Evolutionary conservation across 78 protist genomes (phyloP).

Genomic region (Dictyostelium purpureum): DNA sequence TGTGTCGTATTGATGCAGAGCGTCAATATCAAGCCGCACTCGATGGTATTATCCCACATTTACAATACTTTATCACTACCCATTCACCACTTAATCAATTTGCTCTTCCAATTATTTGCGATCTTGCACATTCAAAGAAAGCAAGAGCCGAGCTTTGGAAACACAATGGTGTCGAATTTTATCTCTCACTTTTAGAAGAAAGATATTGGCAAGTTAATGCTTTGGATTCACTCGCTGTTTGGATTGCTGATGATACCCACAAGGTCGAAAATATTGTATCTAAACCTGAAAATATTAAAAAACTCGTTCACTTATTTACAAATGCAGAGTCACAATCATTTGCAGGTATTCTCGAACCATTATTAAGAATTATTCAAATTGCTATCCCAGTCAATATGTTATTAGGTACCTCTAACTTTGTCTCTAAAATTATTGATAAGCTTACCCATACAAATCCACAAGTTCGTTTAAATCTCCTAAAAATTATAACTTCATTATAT

Average conservation of each 20-base stretch:
- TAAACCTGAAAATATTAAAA: background rate
- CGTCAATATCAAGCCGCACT: slow-evolving; percentile 94
- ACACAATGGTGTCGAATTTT: slow-evolving; percentile 85
- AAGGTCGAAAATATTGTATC: slow-evolving; percentile 68
- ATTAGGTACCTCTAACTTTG: slow-evolving; percentile 51
- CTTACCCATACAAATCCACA: slow-evolving; percentile 41
- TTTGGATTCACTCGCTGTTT: slow-evolving; percentile 87
- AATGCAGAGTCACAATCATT: slow-evolving; percentile 57
- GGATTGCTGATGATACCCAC: slow-evolving; percentile 81
- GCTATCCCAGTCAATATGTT: slow-evolving; percentile 19
- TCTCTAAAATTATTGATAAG: slow-evolving; percentile 42
- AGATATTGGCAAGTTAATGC: slow-evolving; percentile 87
- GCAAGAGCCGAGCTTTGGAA: slow-evolving; percentile 83
- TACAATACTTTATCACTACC: slow-evolving; percentile 55
- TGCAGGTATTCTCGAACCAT: slow-evolving; percentile 71
- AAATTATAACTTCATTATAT: slow-evolving; percentile 51
- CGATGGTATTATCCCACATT: slow-evolving; percentile 87
- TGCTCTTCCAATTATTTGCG: slow-evolving; percentile 91
- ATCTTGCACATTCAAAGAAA: slow-evolving; percentile 86
- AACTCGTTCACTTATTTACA: slow-evolving; percentile 12
- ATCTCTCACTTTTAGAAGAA: slow-evolving; percentile 74
- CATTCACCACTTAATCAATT: slow-evolving; percentile 88
- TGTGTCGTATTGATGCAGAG: slow-evolving; percentile 88
- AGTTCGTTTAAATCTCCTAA: slow-evolving; percentile 51
- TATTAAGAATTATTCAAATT: slow-evolving; percentile 42